Conservation (phyloP, 1,284 basidiomycete genomes). For the Thelephora terrestris region DNA sequence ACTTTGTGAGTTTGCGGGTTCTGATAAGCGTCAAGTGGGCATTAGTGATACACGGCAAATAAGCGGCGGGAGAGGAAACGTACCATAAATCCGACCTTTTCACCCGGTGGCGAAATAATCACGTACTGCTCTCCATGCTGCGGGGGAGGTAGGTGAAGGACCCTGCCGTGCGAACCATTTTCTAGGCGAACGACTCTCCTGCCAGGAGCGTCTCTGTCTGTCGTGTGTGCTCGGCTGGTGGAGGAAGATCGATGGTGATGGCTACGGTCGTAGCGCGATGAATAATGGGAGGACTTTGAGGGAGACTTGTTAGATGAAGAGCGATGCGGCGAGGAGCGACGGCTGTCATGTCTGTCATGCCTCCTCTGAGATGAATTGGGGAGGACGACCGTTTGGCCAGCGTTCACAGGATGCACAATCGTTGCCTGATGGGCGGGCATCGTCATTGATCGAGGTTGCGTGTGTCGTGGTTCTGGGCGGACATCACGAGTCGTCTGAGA, state of each 20-base stretch:
- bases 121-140: conserved; percentile 19
- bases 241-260: not conserved
- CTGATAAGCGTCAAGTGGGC: not conserved
- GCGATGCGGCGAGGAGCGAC: not conserved
- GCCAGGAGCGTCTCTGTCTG: not conserved
- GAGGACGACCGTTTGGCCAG: not conserved
- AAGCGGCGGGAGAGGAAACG: conserved; percentile 4
- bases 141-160: conserved; percentile 15
- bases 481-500: not conserved
- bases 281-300: conserved; percentile 1
- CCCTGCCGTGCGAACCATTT: not conserved
- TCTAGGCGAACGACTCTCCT: not conserved
- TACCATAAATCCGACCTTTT: conserved; percentile 18
- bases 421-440: not conserved
- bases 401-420: not conserved
- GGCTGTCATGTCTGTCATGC: not conserved
- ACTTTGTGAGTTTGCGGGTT: not conserved
- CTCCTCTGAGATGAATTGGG: not conserved
- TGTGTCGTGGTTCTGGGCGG: not conserved
- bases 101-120: conserved; percentile 19
- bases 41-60: not conserved
- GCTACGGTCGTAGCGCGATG: conserved; percentile 1
- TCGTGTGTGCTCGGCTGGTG: not conserved
- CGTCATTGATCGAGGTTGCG: not conserved
- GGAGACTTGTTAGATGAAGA: not conserved